Percentiles rank a stretch among this genome's conserved stretches.
These are phyloP conservation scores for Lentinula detonsa DNA, from an alignment of 768 basidiomycete genomes.

Conservation along the genomic window DNA sequence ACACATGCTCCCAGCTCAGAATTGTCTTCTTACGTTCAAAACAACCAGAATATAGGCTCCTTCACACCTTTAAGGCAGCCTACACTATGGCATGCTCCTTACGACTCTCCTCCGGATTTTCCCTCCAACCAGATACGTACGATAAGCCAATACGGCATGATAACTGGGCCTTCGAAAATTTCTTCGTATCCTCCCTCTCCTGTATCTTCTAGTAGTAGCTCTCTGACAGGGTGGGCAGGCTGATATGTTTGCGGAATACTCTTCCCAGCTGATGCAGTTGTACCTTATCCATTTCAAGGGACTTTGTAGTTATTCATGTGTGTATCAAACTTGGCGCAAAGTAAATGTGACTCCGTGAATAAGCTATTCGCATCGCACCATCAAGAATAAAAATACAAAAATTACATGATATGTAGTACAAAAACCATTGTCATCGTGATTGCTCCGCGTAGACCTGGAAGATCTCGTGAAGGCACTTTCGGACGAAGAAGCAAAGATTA, in stretches of 20 bases:
- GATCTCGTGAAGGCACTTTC: background rate
- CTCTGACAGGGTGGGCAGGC: conserved; percentile 44
- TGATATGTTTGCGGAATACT: conserved; percentile 16
- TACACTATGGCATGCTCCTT: background rate
- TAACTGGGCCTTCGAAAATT: background rate
- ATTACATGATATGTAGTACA: background rate
- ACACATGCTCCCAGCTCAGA: background rate
- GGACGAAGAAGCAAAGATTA: background rate
- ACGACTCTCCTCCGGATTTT: background rate
- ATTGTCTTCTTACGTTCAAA: background rate
- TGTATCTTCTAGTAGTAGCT: conserved; percentile 23
- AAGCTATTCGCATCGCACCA: background rate
- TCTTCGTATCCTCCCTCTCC: conserved; percentile 1
- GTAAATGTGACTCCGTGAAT: background rate
- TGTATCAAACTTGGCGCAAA: too few relatives aligned
- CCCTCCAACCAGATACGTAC: background rate
- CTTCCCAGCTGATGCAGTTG: too few relatives aligned
- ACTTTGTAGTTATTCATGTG: background rate
- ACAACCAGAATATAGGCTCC: background rate
- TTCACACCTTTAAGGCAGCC: background rate
- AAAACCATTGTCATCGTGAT: conserved; percentile 30
- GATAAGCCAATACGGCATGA: background rate
- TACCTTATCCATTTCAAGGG: background rate
- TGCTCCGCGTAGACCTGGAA: conserved; percentile 67
- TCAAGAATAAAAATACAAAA: background rate